A percentile compares a stretch with the other conserved stretches of the same genome.
These are phyloP conservation scores for Pseudonitzschia multiseries DNA, from an alignment of 108 stramenopile genomes.

Conservation along the genomic window DNA sequence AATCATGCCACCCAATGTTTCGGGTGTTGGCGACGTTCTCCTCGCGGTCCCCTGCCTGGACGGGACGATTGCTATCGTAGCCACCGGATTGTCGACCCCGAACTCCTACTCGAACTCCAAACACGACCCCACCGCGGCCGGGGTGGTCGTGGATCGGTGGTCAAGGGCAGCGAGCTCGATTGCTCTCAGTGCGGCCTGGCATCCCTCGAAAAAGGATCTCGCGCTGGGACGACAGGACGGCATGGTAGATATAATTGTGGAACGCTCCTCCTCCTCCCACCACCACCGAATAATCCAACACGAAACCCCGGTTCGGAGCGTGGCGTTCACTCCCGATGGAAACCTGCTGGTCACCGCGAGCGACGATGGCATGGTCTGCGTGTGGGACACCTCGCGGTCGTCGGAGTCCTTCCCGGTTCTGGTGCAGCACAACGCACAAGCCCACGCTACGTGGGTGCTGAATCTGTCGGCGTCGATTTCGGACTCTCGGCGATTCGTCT, in stretches of 20 bases:
- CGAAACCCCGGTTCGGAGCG: slow-evolving; percentile 40
- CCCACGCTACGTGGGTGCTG: slow-evolving; percentile 51
- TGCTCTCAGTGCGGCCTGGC: slow-evolving; percentile 29
- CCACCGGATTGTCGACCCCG: slow-evolving; percentile 43
- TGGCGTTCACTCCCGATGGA: slow-evolving; percentile 45
- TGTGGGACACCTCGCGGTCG: slow-evolving; percentile 41
- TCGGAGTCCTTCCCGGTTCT: slow-evolving; percentile 20
- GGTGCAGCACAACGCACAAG: slow-evolving; percentile 45
- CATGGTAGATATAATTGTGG: slow-evolving; percentile 29
- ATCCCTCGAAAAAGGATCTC: slow-evolving; percentile 24
- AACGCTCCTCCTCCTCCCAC: too few relatives aligned
- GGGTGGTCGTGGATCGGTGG: slow-evolving; percentile 32
- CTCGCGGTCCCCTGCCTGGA: slow-evolving; percentile 49
- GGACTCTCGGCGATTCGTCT: slow-evolving; percentile 44
- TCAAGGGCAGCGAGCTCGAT: slow-evolving; percentile 15
- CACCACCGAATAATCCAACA: slow-evolving; percentile 45
- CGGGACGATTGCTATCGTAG: slow-evolving; percentile 43
- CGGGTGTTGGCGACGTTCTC: slow-evolving; percentile 34
- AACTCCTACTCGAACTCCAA: slow-evolving; percentile 24
- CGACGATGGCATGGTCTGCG: slow-evolving; percentile 43
- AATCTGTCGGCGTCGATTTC: slow-evolving; percentile 10
- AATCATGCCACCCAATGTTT: slow-evolving; percentile 32
- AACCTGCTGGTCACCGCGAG: slow-evolving; percentile 34
- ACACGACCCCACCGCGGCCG: slow-evolving; percentile 31
- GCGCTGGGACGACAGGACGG: slow-evolving; percentile 53